Conservation (phyloP, 495 filamentous ascomycete genomes). For the Trichoderma erinaceum region DNA sequence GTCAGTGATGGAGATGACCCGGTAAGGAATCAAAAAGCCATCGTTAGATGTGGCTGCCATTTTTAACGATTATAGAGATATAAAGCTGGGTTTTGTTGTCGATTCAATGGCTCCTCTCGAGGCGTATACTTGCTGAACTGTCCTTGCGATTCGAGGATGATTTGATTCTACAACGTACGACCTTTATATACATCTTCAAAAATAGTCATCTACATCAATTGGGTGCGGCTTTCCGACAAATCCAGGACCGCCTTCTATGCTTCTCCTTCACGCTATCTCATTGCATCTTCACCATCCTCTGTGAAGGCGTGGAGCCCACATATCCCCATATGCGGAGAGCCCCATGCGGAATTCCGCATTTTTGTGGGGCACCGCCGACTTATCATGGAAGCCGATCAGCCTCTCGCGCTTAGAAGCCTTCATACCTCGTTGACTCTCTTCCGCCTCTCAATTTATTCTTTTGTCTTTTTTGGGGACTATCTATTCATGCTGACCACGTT, state of each 20-base stretch:
- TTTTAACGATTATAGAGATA: not conserved
- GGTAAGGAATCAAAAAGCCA: not conserved
- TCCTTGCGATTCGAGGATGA: no score
- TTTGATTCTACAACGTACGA: no score
- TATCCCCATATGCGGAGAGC: not conserved
- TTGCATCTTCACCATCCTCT: not conserved
- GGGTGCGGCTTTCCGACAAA: not conserved
- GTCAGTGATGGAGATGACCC: conserved; percentile 19
- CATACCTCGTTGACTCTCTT: not conserved
- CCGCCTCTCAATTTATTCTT: not conserved
- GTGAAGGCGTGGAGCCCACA: not conserved
- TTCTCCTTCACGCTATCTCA: not conserved
- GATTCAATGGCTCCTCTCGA: not conserved
- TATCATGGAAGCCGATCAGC: not conserved
- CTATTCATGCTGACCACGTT: not conserved
- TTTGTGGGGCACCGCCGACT: not conserved
- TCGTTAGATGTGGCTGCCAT: not conserved
- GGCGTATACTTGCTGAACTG: no score
- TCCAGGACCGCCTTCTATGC: no score
- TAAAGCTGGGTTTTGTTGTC: not conserved
- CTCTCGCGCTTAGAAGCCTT: not conserved
- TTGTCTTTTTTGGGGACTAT: not conserved
- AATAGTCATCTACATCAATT: no score
- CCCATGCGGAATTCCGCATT: not conserved
- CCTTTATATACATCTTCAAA: no score